Conservation (phyloP, 1,139 yeast species). For the Candida tunisiensis region DNA sequence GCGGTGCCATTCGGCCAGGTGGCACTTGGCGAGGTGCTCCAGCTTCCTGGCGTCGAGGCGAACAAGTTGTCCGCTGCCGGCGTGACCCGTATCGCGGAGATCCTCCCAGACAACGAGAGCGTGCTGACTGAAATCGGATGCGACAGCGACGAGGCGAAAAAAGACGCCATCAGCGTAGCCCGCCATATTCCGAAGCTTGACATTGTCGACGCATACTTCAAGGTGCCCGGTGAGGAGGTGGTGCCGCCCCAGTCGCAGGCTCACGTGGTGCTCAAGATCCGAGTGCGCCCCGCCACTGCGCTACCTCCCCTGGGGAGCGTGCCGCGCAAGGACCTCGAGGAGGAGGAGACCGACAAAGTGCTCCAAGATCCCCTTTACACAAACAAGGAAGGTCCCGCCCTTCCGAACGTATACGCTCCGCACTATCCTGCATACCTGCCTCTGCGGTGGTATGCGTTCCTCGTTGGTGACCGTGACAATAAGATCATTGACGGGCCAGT, state of each 20-base stretch:
- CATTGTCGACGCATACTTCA: slow-evolving; percentile 53
- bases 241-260: slow-evolving; percentile 66
- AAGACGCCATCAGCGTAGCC: slow-evolving; percentile 20
- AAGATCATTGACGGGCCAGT: slow-evolving; percentile 60
- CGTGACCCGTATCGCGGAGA: no score
- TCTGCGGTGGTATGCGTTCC: slow-evolving; percentile 47
- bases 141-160: neutral
- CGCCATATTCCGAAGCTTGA: slow-evolving; percentile 63
- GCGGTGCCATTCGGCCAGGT: slow-evolving; percentile 48
- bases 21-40: slow-evolving; percentile 48
- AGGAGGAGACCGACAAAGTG: slow-evolving; percentile 43
- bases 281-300: slow-evolving; percentile 46
- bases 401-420: slow-evolving; percentile 56
- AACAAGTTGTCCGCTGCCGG: slow-evolving; percentile 4
- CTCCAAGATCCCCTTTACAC: slow-evolving; percentile 56
- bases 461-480: slow-evolving; percentile 58
- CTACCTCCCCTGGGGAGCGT: slow-evolving; percentile 19
- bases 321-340: slow-evolving; percentile 19
- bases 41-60: slow-evolving; percentile 51
- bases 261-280: slow-evolving; percentile 58
- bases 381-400: slow-evolving; percentile 44
- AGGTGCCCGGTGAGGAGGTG: slow-evolving; percentile 73
- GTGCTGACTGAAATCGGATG: no score
- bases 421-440: slow-evolving; percentile 41
- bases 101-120: no score